Conservation (phyloP, 345 rosid genomes). For the Noccaea bulbosa region DNA sequence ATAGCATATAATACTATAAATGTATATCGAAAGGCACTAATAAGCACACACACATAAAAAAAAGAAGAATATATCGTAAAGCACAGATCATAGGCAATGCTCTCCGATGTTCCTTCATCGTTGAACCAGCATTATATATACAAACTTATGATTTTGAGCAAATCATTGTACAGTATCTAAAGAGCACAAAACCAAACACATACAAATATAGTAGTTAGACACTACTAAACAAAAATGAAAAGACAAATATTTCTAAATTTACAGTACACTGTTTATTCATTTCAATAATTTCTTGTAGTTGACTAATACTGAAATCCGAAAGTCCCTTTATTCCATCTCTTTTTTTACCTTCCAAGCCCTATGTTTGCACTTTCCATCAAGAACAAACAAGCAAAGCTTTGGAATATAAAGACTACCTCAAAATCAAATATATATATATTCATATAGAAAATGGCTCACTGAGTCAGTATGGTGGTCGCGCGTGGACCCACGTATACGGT, state of each 20-base stretch:
- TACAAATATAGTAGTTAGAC: constrained; percentile 19
- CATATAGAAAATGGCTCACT: constrained; percentile 24
- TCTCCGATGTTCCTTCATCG: constrained; percentile 15
- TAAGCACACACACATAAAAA: background rate
- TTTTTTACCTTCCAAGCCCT: constrained; percentile 11
- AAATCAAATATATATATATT: constrained; percentile 18
- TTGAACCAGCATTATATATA: constrained; percentile 12
- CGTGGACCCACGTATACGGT: constrained; percentile 63
- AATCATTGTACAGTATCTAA: constrained; percentile 14
- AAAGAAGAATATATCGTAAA: background rate
- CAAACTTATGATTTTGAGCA: background rate
- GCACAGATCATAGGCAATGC: constrained; percentile 5
- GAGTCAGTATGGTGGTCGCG: constrained; percentile 58
- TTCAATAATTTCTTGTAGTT: background rate
- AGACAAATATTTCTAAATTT: constrained; percentile 18
- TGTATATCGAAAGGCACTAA: background rate
- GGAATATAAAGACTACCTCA: constrained; percentile 1
- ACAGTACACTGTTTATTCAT: constrained; percentile 29
- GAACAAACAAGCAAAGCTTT: constrained; percentile 27
- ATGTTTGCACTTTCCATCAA: background rate
- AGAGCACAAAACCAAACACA: constrained; percentile 3
- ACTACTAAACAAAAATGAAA: constrained; percentile 8
- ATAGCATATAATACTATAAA: background rate
- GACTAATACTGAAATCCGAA: background rate
- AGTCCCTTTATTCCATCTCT: background rate